Evolutionary conservation across 805 yeast species (phyloP), one percentile per base, ranked within the genome.

Genomic region (Pichia phayaonensis): DNA sequence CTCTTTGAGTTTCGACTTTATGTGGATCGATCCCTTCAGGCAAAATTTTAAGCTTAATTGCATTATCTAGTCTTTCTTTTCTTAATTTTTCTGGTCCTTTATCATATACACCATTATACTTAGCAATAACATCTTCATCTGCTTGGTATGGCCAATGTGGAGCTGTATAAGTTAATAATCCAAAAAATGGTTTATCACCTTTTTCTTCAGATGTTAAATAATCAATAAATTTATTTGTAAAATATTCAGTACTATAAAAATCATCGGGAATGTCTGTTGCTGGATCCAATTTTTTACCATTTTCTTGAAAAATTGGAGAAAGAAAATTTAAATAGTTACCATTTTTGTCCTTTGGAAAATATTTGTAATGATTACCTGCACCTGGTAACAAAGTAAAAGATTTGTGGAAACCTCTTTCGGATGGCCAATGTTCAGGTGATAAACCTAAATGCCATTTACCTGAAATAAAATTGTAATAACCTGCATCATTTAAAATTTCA

Each of bases 91-190:
- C 71, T 2, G 82, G 82, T 2, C 84, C 84, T 8, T 64, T 67
- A 53, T 72, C 73, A 56, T 76, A 75, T 8, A 62, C 53, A 4
- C 80, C 79, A 48, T 68, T 67, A 59, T 80, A 77, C 51, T 78
- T 76, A 6, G 62, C 70, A 46, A 78, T 67, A 8, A 68, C 59
- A 7, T 74, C 75, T 45, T 62, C 61, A 7, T 83, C 83, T 1
- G 84, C 84, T 61, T 80, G 84, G 57, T 72, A 71, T 12, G 85
- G 85, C 84, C 85, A 80, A 59, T 80, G 84, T 3, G 84, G 85
- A 1, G 85, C 84, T 5, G 83, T 78, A 56, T 76, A 79, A 8
- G 84, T 80, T 50, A 80, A 64, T 23, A 69, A 62, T 4, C 80
- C 79, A 50, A 79, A 75, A 54, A 76, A 80, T 11, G 84, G 84